phyloP scores from a whole-genome alignment of 371 early-diverging fungal genomes.

The Batkoa obscura region DNA sequence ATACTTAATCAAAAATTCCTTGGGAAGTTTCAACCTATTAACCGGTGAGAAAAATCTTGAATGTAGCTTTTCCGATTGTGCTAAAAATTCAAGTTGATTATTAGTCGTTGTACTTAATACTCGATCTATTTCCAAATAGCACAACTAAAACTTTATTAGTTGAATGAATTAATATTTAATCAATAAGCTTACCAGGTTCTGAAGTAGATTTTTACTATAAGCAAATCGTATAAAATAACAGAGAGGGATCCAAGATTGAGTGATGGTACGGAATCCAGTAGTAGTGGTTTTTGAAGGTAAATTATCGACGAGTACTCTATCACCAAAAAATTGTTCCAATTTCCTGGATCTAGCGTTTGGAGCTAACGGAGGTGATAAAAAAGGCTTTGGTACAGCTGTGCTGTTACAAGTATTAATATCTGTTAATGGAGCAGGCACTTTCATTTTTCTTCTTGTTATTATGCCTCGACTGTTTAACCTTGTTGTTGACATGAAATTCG shows the following conservation, averaged over 20 bases:
- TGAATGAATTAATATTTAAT: not conserved
- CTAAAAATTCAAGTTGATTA: not conserved
- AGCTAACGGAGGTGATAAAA: not conserved
- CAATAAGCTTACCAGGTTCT: not conserved
- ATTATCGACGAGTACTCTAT: not conserved
- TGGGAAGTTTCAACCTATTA: not conserved
- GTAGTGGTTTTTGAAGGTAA: not conserved
- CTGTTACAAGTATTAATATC: not conserved
- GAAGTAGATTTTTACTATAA: not conserved
- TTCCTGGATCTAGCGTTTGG: not conserved
- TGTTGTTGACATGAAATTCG: no score
- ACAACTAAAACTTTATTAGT: not conserved
- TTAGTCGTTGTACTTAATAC: not conserved
- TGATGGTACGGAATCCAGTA: not conserved
- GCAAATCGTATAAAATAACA: constrained; percentile 2
- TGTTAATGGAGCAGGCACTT: not conserved
- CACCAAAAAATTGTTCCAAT: not conserved
- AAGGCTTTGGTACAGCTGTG: not conserved
- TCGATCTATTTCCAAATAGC: not conserved
- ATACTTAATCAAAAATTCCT: not conserved
- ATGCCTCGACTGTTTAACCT: no score
- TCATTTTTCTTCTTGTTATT: no score
- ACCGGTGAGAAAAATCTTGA: not conserved
- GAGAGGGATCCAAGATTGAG: not conserved
- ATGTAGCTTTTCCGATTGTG: not conserved